phyloP scores from a whole-genome alignment of 441 rosid genomes.

The Populus trichocarpa region DNA sequence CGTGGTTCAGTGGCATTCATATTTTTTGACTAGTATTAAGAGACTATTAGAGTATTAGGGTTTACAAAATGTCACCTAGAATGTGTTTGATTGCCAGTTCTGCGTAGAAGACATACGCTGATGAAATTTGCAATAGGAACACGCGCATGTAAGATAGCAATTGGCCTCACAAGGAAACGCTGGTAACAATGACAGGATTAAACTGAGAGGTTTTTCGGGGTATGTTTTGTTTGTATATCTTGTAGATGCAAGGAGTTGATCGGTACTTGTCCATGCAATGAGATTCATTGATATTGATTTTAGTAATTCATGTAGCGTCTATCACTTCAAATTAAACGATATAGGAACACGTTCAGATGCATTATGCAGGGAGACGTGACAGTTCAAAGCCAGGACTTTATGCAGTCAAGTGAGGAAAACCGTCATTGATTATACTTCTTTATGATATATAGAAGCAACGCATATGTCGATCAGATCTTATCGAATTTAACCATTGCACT shows the following conservation, averaged over 20 bases:
- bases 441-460: conserved; percentile 3
- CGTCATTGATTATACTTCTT: not conserved
- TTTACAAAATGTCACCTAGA: not conserved
- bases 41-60: not conserved
- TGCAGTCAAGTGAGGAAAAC: conserved; percentile 8
- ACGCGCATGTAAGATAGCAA: not conserved
- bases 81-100: not conserved
- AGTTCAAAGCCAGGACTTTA: not conserved
- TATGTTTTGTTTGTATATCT: not conserved
- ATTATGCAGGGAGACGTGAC: not conserved
- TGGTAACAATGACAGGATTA: not conserved
- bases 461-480: not conserved
- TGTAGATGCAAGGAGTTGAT: not conserved
- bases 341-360: not conserved
- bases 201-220: not conserved
- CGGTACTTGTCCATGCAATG: not conserved
- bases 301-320: not conserved
- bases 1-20: not conserved
- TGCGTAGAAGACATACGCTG: not conserved
- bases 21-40: not conserved
- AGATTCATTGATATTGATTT: not conserved
- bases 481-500: conserved; percentile 1
- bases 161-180: not conserved
- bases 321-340: too few relatives aligned
- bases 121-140: not conserved